Conservation (phyloP, 164 flowering plant genomes). For the Piper betle region DNA sequence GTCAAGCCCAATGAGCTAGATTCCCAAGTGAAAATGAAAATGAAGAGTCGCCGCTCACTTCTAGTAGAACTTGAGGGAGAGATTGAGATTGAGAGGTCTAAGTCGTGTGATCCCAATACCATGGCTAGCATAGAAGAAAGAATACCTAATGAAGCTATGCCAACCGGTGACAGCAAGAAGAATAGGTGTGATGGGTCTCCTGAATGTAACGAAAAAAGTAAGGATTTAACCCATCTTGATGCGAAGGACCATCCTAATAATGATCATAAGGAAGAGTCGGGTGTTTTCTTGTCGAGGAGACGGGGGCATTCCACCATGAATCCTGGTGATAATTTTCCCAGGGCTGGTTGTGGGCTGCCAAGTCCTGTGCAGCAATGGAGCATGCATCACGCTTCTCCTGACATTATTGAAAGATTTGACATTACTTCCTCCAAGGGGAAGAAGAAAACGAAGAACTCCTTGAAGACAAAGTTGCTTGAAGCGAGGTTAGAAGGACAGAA, state of each 20-base stretch:
- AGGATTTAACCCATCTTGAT: slow-evolving; percentile 28
- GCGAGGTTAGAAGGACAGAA: slow-evolving; percentile 57
- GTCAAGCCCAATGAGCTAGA: slow-evolving; percentile 17
- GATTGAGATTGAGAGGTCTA: slow-evolving; percentile 11
- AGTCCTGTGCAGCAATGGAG: slow-evolving; percentile 55
- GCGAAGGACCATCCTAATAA: slow-evolving; percentile 22
- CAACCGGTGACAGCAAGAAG: slow-evolving; percentile 11
- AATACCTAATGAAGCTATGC: slow-evolving; percentile 16
- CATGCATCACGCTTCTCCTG: slow-evolving; percentile 25
- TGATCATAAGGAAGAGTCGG: slow-evolving; percentile 21
- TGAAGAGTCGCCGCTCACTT: slow-evolving; percentile 16
- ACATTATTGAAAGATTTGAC: slow-evolving; percentile 26
- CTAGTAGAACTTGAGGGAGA: slow-evolving; percentile 27
- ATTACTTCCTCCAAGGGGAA: slow-evolving; percentile 22
- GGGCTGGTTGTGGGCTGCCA: slow-evolving; percentile 3
- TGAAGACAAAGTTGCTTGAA: slow-evolving; percentile 70
- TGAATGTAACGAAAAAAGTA: slow-evolving; percentile 16
- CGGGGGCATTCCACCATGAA: slow-evolving; percentile 17
- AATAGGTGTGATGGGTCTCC: slow-evolving; percentile 15
- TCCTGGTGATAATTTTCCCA: neutral
- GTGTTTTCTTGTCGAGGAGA: slow-evolving; percentile 15
- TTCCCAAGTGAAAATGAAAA: slow-evolving; percentile 13
- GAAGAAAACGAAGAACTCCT: slow-evolving; percentile 35
- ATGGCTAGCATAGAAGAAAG: slow-evolving; percentile 6
- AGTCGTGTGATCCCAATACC: slow-evolving; percentile 6